Evolutionary conservation across 768 basidiomycete genomes (phyloP), one percentile per base, ranked within the genome.

Genomic region (Boletus tomentosulus): DNA sequence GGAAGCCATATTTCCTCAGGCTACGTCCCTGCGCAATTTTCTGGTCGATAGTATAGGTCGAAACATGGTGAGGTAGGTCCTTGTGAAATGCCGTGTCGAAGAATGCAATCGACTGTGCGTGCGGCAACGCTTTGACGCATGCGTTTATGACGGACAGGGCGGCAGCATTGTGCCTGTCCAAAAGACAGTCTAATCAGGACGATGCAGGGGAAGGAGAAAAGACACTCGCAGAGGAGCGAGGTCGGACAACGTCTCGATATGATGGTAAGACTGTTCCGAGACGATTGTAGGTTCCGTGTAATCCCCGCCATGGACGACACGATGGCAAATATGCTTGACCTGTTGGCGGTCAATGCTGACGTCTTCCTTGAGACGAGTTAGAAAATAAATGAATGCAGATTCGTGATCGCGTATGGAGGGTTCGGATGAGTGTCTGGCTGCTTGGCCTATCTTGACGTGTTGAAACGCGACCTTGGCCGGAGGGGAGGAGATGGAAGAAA

Each of bases 31-130:
- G 74, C 0, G 87, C 82, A 42, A 87, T 71, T 9, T 72, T 64
- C 59, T 80, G 86, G 57, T 86, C 73, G 49, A 96, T 85, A 0
- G 92, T 83, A 64, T 93, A 95, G 48, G 82, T 87, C 37, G 87
- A 80, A 50, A 94, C 83, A 62, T 92, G 85, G 5, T 71, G 60
- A 0, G 91, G 90, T 15, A 98, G 79, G 10, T 87, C 78, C 45
- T 77, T 77, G 69, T 96, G 90, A 71, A 92, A 92, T 5, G 89
- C 78, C 0, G 92, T 90, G 69, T 97, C 93, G 65, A 96, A 97
- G 63, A 87, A 89, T 0, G 92, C 88, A 47, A 95, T 78, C 0
- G 88, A 89, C 30, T 75, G 78, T 19, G 92, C 80, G 12, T 82
- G 64, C 1, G 89, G 87, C 16, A 96, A 75, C 1, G 73, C 72